A percentile compares a stretch with the other conserved stretches of the same genome.
Evolutionary conservation across 2,329 filamentous ascomycete species (phyloP).

Genomic region (Fusarium duplospermum): DNA sequence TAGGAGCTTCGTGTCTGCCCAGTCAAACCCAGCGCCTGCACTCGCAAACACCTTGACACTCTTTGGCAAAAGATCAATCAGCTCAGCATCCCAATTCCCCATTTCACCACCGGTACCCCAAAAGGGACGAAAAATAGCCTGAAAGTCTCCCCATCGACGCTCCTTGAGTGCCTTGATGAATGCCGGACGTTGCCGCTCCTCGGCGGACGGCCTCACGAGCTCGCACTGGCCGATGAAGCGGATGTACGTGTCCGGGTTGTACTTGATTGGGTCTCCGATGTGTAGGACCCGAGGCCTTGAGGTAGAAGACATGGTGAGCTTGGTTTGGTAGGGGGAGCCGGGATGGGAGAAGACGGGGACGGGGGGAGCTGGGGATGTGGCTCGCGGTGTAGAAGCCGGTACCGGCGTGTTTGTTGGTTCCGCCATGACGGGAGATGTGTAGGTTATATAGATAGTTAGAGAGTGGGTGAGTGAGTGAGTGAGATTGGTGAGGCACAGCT

Average conservation of each 20-base stretch:
- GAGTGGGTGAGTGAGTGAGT: not conserved
- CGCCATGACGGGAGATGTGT: conserved; percentile 50
- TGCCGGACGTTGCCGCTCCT: conserved; percentile 62
- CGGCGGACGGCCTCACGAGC: conserved; percentile 61
- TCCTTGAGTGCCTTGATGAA: conserved; percentile 63
- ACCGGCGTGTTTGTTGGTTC: conserved; percentile 61
- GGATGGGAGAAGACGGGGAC: conserved; percentile 36
- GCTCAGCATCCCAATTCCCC: conserved; percentile 71
- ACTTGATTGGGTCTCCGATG: conserved; percentile 74
- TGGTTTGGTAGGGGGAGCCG: conserved; percentile 42
- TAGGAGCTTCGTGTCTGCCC: conserved; percentile 71
- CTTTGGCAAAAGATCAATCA: conserved; percentile 66
- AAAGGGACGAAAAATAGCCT: conserved; percentile 69
- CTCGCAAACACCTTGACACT: conserved; percentile 71
- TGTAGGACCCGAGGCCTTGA: conserved; percentile 72
- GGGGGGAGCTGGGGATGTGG: conserved; percentile 53
- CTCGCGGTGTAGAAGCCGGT: conserved; percentile 57
- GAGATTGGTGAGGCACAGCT: not conserved
- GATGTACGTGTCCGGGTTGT: conserved; percentile 60
- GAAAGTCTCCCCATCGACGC: conserved; percentile 65
- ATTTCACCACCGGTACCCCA: conserved; percentile 75
- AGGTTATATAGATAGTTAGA: conserved; percentile 4
- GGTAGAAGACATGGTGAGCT: conserved; percentile 34
- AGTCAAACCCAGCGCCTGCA: conserved; percentile 75
- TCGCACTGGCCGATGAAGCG: conserved; percentile 58